A percentile compares a stretch with the other conserved stretches of the same genome.
phyloP scores from a whole-genome alignment of 306 rosid genomes.

The Carpinus fangiana region DNA sequence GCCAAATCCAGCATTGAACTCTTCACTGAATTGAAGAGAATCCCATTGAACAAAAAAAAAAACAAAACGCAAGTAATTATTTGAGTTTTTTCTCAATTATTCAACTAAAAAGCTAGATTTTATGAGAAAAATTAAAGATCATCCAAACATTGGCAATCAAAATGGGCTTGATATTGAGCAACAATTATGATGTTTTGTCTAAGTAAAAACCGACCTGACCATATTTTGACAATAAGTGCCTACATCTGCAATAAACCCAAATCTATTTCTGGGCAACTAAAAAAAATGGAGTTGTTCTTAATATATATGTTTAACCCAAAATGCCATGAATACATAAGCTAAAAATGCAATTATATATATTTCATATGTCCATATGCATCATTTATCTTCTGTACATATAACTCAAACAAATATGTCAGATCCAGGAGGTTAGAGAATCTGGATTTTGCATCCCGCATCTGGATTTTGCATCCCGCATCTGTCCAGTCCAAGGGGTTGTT shows the following conservation, averaged over 20 bases:
- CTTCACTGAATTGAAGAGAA: constrained; percentile 59
- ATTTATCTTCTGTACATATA: neutral
- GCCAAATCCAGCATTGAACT: constrained; percentile 87
- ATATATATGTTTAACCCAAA: neutral
- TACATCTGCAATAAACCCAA: neutral
- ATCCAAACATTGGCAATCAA: constrained; percentile 12
- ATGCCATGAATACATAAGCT: neutral
- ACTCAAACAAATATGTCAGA: neutral
- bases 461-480: too few species aligned
- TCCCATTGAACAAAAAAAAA: constrained; percentile 24
- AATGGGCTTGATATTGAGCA: constrained; percentile 9
- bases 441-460: neutral
- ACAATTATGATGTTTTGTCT: neutral
- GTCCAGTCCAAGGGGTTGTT: too few species aligned
- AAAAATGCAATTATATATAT: neutral
- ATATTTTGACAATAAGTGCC: neutral
- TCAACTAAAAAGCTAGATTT: constrained; percentile 13
- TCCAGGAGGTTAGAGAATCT: neutral
- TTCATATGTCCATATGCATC: neutral
- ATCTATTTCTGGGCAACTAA: neutral
- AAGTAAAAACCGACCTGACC: neutral
- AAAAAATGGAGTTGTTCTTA: neutral
- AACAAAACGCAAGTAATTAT: constrained; percentile 20
- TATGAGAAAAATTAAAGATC: constrained; percentile 15
- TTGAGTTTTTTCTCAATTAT: constrained; percentile 13